Percentiles rank a stretch among this genome's conserved stretches.
Conservation (phyloP, 257 asterid genomes). For the Thymus quinquecostatus region DNA sequence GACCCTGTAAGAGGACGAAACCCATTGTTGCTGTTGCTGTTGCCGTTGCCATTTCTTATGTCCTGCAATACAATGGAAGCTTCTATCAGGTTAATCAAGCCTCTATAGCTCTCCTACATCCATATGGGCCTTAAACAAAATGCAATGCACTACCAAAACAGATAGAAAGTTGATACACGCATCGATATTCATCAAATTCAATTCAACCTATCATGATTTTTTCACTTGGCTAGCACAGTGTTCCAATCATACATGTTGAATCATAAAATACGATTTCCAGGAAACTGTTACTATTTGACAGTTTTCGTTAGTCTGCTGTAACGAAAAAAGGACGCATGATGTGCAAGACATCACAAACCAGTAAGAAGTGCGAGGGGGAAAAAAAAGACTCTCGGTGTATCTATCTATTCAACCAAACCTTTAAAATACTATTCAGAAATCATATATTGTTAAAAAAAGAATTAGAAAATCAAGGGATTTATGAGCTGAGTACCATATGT, state of each 20-base stretch:
- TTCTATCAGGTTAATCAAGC: slow-evolving; percentile 30
- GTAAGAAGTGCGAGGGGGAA: neutral
- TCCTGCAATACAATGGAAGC: slow-evolving; percentile 61
- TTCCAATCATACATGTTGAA: neutral
- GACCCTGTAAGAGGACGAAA: slow-evolving; percentile 75
- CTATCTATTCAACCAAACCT: slow-evolving; percentile 6
- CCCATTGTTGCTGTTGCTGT: slow-evolving; percentile 37
- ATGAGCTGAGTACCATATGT: slow-evolving; percentile 72
- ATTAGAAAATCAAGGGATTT: slow-evolving; percentile 12
- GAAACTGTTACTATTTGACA: neutral
- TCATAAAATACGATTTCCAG: neutral
- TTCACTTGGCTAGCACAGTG: neutral
- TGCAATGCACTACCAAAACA: neutral
- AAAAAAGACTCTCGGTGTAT: neutral
- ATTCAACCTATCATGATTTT: neutral
- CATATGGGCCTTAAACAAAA: neutral
- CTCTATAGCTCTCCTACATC: neutral
- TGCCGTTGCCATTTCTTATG: slow-evolving; percentile 55
- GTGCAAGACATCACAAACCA: neutral
- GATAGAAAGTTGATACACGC: neutral
- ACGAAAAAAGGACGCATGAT: neutral
- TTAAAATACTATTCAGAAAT: neutral
- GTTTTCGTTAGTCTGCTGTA: neutral
- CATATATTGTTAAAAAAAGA: neutral
- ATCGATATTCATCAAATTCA: neutral